Percentiles rank a stretch among this genome's conserved stretches.
Conservation (phyloP, 768 basidiomycete genomes). For the Pleurotus pulmonarius region DNA sequence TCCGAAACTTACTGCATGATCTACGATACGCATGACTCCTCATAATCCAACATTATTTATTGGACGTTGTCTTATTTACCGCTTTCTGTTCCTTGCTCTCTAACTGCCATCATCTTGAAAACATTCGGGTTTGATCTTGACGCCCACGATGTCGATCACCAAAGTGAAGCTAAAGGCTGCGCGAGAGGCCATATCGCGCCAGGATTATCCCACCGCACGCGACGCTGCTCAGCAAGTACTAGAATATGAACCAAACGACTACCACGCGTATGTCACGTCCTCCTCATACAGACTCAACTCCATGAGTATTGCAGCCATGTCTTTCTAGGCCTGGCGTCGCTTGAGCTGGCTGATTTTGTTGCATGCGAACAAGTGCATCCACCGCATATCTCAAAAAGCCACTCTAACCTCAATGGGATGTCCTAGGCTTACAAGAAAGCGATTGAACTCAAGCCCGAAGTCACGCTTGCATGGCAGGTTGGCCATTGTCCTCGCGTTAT, state of each 20-base stretch:
- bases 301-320: slow-evolving; percentile 56
- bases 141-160: slow-evolving; percentile 39
- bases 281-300: not conserved
- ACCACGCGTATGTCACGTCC: slow-evolving; percentile 61
- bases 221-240: slow-evolving; percentile 64
- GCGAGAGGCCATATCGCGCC: slow-evolving; percentile 70
- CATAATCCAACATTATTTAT: no score
- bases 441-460: slow-evolving; percentile 60
- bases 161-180: slow-evolving; percentile 79
- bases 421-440: slow-evolving; percentile 76
- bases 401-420: not conserved
- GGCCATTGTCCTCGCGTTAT: slow-evolving; percentile 9
- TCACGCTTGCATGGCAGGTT: slow-evolving; percentile 85
- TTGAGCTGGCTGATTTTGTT: slow-evolving; percentile 68
- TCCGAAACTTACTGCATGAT: slow-evolving; percentile 63
- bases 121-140: no score
- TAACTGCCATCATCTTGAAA: no score
- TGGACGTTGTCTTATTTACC: no score
- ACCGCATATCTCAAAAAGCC: slow-evolving; percentile 18
- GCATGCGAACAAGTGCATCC: slow-evolving; percentile 78
- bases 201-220: slow-evolving; percentile 67
- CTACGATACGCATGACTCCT: slow-evolving; percentile 1
- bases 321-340: slow-evolving; percentile 75
- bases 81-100: no score
- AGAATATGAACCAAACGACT: slow-evolving; percentile 77